A percentile compares a stretch with the other conserved stretches of the same genome.
Conservation (phyloP, 768 basidiomycete species). For the Serendipita sp. region DNA sequence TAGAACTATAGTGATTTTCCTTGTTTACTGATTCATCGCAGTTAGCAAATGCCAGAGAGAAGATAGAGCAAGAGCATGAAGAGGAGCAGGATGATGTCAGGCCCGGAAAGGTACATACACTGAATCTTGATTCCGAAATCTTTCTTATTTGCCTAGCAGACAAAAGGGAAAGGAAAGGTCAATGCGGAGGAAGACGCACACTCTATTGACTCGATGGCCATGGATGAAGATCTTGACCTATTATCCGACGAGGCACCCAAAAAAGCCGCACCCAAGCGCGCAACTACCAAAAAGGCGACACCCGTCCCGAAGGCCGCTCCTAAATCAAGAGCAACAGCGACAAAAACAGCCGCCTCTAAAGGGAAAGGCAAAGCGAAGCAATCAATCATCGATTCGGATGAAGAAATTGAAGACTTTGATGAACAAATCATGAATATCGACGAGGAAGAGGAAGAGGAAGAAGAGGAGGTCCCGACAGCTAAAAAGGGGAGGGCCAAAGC, state of each 20-base stretch:
- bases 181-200: conserved; percentile 34
- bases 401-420: conserved; percentile 32
- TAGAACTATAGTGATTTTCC: too few species aligned
- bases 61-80: conserved; percentile 36
- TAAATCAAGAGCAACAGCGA: conserved; percentile 21
- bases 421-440: conserved; percentile 39
- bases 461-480: conserved; percentile 19
- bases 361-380: conserved; percentile 40
- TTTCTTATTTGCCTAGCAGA: background rate
- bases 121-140: background rate
- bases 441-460: conserved; percentile 37
- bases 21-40: conserved; percentile 17
- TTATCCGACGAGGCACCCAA: conserved; percentile 20
- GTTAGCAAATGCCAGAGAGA: conserved; percentile 40
- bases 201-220: conserved; percentile 56
- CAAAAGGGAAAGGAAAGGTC: conserved; percentile 14
- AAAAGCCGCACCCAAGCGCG: conserved; percentile 19
- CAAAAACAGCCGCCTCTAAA: conserved; percentile 25
- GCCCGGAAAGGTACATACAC: conserved; percentile 24
- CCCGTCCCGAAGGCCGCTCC: conserved; percentile 25
- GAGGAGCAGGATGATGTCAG: conserved; percentile 37
- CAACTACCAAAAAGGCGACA: conserved; percentile 19
- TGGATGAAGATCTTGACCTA: conserved; percentile 53
- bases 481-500: conserved; percentile 52
- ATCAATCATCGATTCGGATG: conserved; percentile 17